Conservation (phyloP, 2,329 filamentous ascomycete genomes). For the Aspergillus felis region DNA sequence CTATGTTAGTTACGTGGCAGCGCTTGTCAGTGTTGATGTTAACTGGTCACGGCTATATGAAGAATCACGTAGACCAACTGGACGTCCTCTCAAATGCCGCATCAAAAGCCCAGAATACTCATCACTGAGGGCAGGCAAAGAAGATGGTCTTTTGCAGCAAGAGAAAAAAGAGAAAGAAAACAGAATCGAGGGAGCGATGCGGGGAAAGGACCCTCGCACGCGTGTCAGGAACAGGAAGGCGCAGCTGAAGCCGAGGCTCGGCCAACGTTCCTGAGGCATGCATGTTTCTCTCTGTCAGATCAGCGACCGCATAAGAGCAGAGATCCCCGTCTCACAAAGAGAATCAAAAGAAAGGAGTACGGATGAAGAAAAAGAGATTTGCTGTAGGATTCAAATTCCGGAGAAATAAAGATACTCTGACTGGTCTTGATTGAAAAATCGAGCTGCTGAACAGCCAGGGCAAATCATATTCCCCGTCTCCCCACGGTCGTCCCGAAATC, state of each 20-base stretch:
- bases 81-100: background rate
- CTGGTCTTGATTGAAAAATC: conserved; percentile 4
- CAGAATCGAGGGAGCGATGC: conserved; percentile 7
- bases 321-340: background rate
- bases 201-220: conserved; percentile 2
- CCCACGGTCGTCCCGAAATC: conserved; percentile 16
- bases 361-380: conserved; percentile 3
- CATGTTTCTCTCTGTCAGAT: background rate
- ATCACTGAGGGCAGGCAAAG: background rate
- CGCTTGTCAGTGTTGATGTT: background rate
- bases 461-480: conserved; percentile 17
- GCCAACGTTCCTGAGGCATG: background rate
- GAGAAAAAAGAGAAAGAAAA: conserved; percentile 5
- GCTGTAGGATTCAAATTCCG: background rate
- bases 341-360: background rate
- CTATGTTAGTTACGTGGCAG: background rate
- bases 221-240: background rate
- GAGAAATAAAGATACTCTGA: conserved; percentile 2
- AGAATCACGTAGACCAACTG: background rate
- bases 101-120: background rate
- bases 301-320: background rate
- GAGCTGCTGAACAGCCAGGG: conserved; percentile 4
- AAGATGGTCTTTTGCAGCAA: background rate
- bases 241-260: background rate
- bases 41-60: background rate